Evolutionary conservation across 768 basidiomycete genomes (phyloP).

Genomic region (Leccinum rimulosum): DNA sequence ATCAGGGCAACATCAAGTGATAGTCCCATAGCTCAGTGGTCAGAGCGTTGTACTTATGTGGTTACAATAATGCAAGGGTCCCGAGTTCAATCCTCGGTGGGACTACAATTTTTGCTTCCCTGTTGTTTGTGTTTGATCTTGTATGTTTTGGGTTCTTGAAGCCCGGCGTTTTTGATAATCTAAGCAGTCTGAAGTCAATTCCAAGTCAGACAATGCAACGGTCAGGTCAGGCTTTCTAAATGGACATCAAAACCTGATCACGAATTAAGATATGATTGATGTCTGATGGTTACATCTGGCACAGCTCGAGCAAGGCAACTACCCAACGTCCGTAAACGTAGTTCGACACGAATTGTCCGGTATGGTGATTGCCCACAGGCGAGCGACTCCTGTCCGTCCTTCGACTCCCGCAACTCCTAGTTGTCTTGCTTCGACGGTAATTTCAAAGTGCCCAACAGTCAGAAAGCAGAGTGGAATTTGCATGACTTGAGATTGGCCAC

Average conservation of each 20-base stretch:
- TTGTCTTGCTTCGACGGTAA: constrained; percentile 37
- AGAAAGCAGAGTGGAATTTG: constrained; percentile 71
- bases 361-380: constrained; percentile 15
- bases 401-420: constrained; percentile 15
- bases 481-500: constrained; percentile 49
- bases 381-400: constrained; percentile 23
- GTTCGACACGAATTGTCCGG: constrained; percentile 8
- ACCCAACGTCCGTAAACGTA: not conserved
- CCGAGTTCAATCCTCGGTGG: constrained; percentile 64
- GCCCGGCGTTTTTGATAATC: not conserved
- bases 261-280: not conserved
- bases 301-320: not conserved
- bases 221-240: no score
- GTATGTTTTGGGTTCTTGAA: not conserved
- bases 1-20: not conserved
- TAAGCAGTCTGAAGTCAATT: not conserved
- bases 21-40: constrained; percentile 61
- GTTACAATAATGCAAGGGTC: constrained; percentile 57
- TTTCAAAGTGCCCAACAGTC: constrained; percentile 60
- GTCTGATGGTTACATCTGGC: not conserved
- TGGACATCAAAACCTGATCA: not conserved
- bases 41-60: constrained; percentile 63
- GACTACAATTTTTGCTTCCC: constrained; percentile 41
- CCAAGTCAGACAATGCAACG: not conserved
- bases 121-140: not conserved